These are phyloP conservation scores for Mycena latifolia DNA, from an alignment of 768 basidiomycete species.

Conservation along the genomic window DNA sequence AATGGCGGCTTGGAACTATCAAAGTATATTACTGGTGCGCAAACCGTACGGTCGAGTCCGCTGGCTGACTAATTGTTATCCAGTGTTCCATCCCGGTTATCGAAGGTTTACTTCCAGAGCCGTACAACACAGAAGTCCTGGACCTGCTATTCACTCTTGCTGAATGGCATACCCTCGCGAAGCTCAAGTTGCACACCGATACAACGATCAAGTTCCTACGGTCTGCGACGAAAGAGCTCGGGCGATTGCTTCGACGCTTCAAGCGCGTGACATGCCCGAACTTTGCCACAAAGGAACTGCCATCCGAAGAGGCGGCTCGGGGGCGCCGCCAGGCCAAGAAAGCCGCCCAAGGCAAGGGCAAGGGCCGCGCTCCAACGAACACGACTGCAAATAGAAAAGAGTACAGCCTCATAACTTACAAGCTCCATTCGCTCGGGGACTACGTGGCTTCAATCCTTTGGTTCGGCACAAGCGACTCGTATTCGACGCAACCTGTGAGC, in stretches of 20 bases:
- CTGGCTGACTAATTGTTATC: background rate
- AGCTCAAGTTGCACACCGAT: conserved; percentile 54
- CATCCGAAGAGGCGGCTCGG: conserved; percentile 46
- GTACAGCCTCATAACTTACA: conserved; percentile 50
- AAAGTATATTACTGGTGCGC: conserved; percentile 39
- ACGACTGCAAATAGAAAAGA: conserved; percentile 30
- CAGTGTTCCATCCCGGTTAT: conserved; percentile 53
- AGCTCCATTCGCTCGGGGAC: conserved; percentile 45
- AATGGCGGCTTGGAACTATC: conserved; percentile 40
- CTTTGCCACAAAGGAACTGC: conserved; percentile 57
- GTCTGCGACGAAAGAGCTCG: conserved; percentile 39
- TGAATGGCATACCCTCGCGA: conserved; percentile 55
- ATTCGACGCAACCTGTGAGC: conserved; percentile 35
- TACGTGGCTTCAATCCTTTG: conserved; percentile 32
- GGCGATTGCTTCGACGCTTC: conserved; percentile 45
- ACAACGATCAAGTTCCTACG: conserved; percentile 44
- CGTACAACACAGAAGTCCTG: conserved; percentile 43
- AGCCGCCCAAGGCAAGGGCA: conserved; percentile 19
- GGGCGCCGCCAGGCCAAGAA: conserved; percentile 25
- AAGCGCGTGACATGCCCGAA: conserved; percentile 34
- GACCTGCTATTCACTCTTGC: conserved; percentile 49
- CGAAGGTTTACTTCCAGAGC: conserved; percentile 47
- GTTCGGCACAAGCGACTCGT: conserved; percentile 25
- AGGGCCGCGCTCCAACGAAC: conserved; percentile 1
- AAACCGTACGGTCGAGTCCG: too few species aligned